These are phyloP conservation scores for Cucumis hystrix DNA, from an alignment of 306 rosid species.

Conservation along the genomic window DNA sequence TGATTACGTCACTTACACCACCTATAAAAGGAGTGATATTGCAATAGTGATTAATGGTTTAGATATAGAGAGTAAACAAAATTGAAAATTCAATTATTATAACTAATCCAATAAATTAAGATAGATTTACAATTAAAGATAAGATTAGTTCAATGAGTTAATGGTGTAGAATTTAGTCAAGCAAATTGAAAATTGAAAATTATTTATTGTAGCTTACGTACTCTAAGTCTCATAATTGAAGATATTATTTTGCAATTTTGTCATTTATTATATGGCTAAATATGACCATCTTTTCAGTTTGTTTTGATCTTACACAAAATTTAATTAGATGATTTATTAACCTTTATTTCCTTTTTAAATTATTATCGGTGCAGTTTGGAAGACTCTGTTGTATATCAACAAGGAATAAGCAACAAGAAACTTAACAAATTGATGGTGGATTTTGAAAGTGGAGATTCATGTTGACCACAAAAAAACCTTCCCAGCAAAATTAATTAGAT, in stretches of 20 bases:
- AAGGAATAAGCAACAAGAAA: constrained; percentile 19
- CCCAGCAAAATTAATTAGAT: neutral
- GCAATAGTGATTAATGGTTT: too few relatives aligned
- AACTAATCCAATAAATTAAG: neutral
- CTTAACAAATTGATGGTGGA: constrained; percentile 15
- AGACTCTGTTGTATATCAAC: constrained; percentile 7
- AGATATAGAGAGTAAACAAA: too few relatives aligned
- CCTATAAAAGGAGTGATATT: too few relatives aligned
- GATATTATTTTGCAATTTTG: neutral
- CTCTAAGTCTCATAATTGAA: neutral
- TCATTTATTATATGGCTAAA: neutral
- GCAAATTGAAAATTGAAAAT: neutral
- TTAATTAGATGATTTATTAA: neutral
- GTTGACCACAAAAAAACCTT: neutral
- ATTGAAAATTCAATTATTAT: neutral
- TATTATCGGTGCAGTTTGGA: neutral
- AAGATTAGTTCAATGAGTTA: neutral
- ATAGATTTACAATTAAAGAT: neutral
- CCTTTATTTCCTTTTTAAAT: too few relatives aligned
- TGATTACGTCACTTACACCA: too few relatives aligned
- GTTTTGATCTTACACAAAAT: neutral
- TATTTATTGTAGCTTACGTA: neutral
- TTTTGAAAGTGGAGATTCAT: constrained; percentile 1
- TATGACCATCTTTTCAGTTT: neutral
- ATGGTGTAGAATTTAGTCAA: neutral